Conservation (phyloP, 345 rosid genomes). For the Erucastrum elatum region DNA sequence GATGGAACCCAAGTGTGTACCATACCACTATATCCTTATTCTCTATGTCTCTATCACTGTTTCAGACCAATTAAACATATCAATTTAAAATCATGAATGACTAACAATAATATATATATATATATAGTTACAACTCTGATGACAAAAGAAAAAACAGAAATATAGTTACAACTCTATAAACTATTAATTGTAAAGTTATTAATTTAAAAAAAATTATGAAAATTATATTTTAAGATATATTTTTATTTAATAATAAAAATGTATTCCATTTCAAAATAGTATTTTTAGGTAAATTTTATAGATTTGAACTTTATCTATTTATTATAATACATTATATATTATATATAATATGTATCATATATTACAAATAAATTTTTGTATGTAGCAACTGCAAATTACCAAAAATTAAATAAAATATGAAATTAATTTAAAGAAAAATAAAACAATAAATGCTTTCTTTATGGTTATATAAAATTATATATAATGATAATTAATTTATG, state of each 20-base stretch:
- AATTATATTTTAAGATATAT: too few relatives aligned
- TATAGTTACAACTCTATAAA: neutral
- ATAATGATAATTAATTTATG: too few relatives aligned
- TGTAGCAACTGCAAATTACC: neutral
- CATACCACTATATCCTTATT: constrained; percentile 84
- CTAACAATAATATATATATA: neutral
- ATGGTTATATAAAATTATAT: too few relatives aligned
- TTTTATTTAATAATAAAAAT: neutral
- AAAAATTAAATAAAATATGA: neutral
- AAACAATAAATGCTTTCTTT: neutral
- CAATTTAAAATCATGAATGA: neutral
- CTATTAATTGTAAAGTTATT: neutral
- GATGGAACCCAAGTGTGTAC: constrained; percentile 97
- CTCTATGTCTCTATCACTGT: constrained; percentile 78
- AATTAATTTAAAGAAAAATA: too few relatives aligned
- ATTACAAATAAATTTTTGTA: neutral
- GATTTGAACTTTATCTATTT: too few relatives aligned
- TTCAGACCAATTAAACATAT: neutral
- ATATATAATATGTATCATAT: neutral
- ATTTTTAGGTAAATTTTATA: neutral
- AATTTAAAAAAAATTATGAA: neutral
- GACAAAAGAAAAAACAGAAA: too few relatives aligned
- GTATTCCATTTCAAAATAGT: neutral
- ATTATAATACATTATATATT: too few relatives aligned
- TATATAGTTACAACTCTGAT: neutral